Evolutionary conservation across 2,329 filamentous ascomycete species (phyloP).

Genomic region (Fusarium aywerte): DNA sequence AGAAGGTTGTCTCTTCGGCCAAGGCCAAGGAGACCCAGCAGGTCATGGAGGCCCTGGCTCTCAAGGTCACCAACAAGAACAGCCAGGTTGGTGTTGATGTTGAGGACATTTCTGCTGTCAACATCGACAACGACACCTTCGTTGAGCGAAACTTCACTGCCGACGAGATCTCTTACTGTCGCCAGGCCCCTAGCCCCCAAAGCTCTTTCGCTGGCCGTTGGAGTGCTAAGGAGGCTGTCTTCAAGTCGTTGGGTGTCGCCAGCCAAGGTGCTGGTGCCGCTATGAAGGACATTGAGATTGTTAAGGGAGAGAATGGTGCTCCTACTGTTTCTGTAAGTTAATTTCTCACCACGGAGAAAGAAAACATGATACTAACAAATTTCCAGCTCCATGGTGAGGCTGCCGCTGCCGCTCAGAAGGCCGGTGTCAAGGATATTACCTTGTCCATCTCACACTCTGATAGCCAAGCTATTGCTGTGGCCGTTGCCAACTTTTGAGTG

Average conservation of each 20-base stretch:
- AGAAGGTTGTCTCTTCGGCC: conserved; percentile 62
- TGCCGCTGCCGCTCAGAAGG: conserved; percentile 82
- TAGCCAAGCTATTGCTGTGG: conserved; percentile 92
- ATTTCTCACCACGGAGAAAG: not conserved
- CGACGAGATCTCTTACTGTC: conserved; percentile 87
- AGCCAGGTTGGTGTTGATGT: conserved; percentile 95
- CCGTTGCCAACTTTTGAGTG: conserved; percentile 79
- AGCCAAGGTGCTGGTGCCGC: conserved; percentile 90
- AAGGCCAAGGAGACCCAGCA: conserved; percentile 73
- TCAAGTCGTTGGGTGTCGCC: conserved; percentile 91
- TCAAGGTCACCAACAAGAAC: conserved; percentile 63
- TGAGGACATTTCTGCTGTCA: conserved; percentile 86
- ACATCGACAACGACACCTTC: conserved; percentile 94
- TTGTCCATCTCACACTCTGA: conserved; percentile 98
- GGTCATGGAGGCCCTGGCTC: conserved; percentile 81
- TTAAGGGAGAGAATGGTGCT: conserved; percentile 81
- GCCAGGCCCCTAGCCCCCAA: conserved; percentile 79
- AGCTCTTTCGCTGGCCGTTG: conserved; percentile 95
- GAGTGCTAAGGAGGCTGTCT: conserved; percentile 98
- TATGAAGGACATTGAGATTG: conserved; percentile 94
- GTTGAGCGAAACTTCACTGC: conserved; percentile 93
- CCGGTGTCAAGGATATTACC: conserved; percentile 86
- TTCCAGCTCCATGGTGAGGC: conserved; percentile 86
- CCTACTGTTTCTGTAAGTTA: conserved; percentile 83
- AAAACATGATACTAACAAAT: conserved; percentile 51